Base-by-base conservation (phyloP, 2,329 filamentous ascomycete genomes). In the Exophiala dermatitidis region DNA sequence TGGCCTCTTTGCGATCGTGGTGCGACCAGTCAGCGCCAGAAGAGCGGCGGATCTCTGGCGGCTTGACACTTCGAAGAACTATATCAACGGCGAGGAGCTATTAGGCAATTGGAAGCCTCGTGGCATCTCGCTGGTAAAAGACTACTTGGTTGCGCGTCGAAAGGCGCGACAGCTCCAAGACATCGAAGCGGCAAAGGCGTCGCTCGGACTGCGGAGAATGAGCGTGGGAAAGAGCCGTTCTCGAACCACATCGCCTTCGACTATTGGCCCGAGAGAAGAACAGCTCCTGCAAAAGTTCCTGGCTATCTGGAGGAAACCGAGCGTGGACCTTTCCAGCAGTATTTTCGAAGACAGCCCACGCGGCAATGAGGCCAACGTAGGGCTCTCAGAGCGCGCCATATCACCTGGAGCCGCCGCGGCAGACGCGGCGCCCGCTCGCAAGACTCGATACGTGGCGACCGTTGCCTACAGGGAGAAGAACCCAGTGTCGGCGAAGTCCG, bases 81-180 rank as follows among this genome's bases (percentile, higher is more conserved):
- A 96, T 66, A 88, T 98, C 63, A 96, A 95, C 69, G 93, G 93
- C 51, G 90, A 98, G 70, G 93, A 98, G 69, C 79, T 84, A 46
- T 75, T 98, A 37, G 83, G 77, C 2, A 83, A 83, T 52, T 98
- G 93, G 93, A 83, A 84, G 5, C 91, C 93, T 1, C 81, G 93
- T 40, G 90, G 93, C 34, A 87, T 97, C 2, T 94, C 89, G 0
- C 74, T 98, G 0, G 85, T 98, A n/a, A 82, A 84, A 53, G 93
- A 98, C 69, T 95, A 85, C 64, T 85, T 96, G 50, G 71, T 77
- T 7, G 80, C 86, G 4, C 83, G 83, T 56, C 89, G 87, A 70
- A 85, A 86, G 65, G 83, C 83, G 62, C 77, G 80, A 53, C 83
- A 90, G 10, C 77, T 86, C 30, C 82, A 84, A 5, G 91, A 96